These are phyloP conservation scores for Fusarium guadeloupense DNA, from an alignment of 2,329 filamentous ascomycete species.

Conservation along the genomic window DNA sequence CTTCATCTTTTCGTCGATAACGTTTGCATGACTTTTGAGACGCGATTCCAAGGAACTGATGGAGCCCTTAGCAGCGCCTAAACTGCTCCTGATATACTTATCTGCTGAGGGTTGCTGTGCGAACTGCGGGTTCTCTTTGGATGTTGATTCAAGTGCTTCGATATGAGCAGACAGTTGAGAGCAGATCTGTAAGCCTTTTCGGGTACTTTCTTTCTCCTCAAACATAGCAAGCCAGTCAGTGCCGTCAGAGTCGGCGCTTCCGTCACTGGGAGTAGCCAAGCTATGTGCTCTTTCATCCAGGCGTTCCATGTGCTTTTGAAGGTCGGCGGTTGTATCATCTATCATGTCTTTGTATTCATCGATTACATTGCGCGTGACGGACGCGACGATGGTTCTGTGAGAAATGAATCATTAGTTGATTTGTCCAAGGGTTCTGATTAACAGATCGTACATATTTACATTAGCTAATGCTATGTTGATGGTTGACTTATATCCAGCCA, in stretches of 20 bases:
- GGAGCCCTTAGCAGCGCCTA: slow-evolving; percentile 25
- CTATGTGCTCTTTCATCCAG: slow-evolving; percentile 18
- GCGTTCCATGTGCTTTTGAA: slow-evolving; percentile 15
- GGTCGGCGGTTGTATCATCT: slow-evolving; percentile 21
- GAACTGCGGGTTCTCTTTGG: slow-evolving; percentile 24
- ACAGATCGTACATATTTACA: slow-evolving; percentile 27
- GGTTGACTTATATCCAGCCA: slow-evolving; percentile 52
- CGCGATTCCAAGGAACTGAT: slow-evolving; percentile 27
- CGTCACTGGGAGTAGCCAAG: slow-evolving; percentile 1
- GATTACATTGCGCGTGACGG: slow-evolving; percentile 8
- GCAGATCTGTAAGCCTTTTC: slow-evolving; percentile 36
- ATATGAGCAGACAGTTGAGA: slow-evolving; percentile 37
- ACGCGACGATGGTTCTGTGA: slow-evolving; percentile 1
- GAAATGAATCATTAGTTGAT: neutral
- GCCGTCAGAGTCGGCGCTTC: slow-evolving; percentile 10
- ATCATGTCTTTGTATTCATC: slow-evolving; percentile 21
- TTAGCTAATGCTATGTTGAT: slow-evolving; percentile 38
- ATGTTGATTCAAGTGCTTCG: slow-evolving; percentile 20
- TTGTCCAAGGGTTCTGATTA: neutral
- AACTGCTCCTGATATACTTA: slow-evolving; percentile 27
- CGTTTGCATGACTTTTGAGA: slow-evolving; percentile 24
- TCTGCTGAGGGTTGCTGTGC: slow-evolving; percentile 31
- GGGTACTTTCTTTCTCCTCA: slow-evolving; percentile 38
- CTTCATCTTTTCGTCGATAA: slow-evolving; percentile 28
- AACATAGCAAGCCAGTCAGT: slow-evolving; percentile 32